Base-by-base conservation (phyloP, 768 basidiomycete genomes). In the Mycena maculata region DNA sequence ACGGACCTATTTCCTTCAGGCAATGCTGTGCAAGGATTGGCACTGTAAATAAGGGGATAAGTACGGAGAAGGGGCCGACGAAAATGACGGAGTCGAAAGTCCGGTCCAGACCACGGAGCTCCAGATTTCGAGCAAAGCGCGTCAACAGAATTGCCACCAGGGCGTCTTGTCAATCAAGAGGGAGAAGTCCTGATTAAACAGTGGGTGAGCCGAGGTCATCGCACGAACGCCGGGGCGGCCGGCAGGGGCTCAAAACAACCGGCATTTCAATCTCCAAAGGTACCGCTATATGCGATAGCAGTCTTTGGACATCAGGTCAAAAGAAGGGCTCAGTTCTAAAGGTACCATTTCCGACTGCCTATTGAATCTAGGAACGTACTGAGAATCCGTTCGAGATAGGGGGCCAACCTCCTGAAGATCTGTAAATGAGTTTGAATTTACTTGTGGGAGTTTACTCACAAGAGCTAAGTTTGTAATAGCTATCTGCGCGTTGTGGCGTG, bases 221-320 rank as follows among this genome's bases (percentile, higher is more conserved):
- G 63, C 63, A 58, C 23, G 11, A 23, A 18, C 36, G 52, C 61
- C 52, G 44, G 61, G 42, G 50, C 12, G 7, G 27, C 36, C 36
- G 27, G 25, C 28, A 53, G 49, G 38, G 8, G 59, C 22, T 12
- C 4, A 38, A 54, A 38, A 15, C 10, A 25, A 31, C 47, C 62
- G 62, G 62, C 27, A 49, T 56, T 55, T 25, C 45, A 63, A 49
- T 28, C 7, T 6, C 56, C 12, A 27, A 57, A 44, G 52, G 44
- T 63, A 63, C 42, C 45, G 38, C 45, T 64, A 64, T 57, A 52
- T 64, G 54, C 63, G 63, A 58, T 44, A 65, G 36, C n/a, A n/a
- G 39, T 38, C n/a, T n/a, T n/a, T n/a, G n/a, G n/a, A n/a, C n/a
- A n/a, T n/a, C n/a, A n/a, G n/a, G n/a, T n/a, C n/a, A n/a, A n/a